These are phyloP conservation scores for Jaltomata sinuosa DNA, from an alignment of 257 asterid species.

Conservation along the genomic window DNA sequence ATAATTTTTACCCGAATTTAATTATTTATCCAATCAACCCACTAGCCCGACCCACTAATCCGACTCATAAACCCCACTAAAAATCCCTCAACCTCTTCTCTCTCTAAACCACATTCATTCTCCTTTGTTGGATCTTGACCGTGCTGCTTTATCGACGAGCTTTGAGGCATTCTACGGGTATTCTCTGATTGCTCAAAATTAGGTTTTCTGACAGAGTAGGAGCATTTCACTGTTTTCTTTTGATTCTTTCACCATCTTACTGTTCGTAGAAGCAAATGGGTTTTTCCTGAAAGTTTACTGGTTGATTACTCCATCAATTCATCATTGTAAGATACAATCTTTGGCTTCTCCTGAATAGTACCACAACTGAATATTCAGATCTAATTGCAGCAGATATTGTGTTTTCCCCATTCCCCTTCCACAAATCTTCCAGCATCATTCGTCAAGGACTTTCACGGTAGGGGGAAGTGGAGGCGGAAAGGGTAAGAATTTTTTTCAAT, in stretches of 20 bases:
- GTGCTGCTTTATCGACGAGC: slow-evolving; percentile 24
- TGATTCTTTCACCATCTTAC: background rate
- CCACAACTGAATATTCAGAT: no score
- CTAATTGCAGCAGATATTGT: background rate
- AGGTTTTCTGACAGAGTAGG: slow-evolving; percentile 28
- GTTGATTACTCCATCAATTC: background rate
- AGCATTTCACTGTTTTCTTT: background rate
- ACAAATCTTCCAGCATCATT: background rate
- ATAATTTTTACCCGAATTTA: no score
- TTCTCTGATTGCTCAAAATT: slow-evolving; percentile 17
- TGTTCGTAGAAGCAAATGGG: background rate
- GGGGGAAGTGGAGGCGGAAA: background rate
- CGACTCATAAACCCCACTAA: no score
- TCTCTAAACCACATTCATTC: no score
- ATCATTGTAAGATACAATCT: no score
- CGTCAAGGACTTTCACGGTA: background rate
- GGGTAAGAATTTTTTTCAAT: no score
- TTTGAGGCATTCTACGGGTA: slow-evolving; percentile 38
- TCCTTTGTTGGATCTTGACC: slow-evolving; percentile 50
- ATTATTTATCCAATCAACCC: no score
- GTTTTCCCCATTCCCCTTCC: background rate
- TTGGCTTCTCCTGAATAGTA: background rate
- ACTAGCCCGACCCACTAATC: no score
- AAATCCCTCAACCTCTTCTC: no score
- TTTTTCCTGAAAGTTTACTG: background rate